Conservation (phyloP, 208 protist species). For the Leishmania lainsoni region DNA sequence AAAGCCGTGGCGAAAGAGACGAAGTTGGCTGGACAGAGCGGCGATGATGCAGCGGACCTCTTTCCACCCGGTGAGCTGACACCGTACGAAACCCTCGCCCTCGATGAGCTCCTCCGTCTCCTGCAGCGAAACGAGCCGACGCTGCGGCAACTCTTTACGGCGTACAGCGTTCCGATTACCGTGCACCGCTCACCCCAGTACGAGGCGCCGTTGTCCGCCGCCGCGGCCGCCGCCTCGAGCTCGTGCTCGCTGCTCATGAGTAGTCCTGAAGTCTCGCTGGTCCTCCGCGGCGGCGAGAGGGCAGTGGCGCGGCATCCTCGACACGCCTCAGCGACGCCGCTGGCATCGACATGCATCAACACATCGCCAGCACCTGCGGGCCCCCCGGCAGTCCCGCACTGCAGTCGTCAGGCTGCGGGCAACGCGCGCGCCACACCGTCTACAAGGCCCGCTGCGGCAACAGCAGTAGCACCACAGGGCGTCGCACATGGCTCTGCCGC, state of each 20-base stretch:
- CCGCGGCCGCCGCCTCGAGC: slow-evolving; percentile 18
- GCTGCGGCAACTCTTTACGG: slow-evolving; percentile 71
- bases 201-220: slow-evolving; percentile 27
- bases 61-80: slow-evolving; percentile 11
- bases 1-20: neutral
- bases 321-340: neutral
- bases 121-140: slow-evolving; percentile 60
- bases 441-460: slow-evolving; percentile 2
- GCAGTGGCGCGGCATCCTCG: slow-evolving; percentile 1
- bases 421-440: neutral
- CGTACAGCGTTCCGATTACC: slow-evolving; percentile 44
- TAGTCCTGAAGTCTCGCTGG: slow-evolving; percentile 7
- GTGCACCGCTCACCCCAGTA: slow-evolving; percentile 42
- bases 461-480: neutral
- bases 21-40: neutral
- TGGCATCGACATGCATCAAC: neutral
- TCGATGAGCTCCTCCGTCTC: slow-evolving; percentile 53
- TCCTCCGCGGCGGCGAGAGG: neutral
- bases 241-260: slow-evolving; percentile 8
- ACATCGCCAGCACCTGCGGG: neutral
- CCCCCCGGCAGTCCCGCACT: too few species aligned
- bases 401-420: neutral
- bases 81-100: slow-evolving; percentile 14
- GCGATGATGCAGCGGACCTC: neutral
- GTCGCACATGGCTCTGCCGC: neutral